Conservation (phyloP, 148 eudicot genomes). For the Oxyria digyna region DNA sequence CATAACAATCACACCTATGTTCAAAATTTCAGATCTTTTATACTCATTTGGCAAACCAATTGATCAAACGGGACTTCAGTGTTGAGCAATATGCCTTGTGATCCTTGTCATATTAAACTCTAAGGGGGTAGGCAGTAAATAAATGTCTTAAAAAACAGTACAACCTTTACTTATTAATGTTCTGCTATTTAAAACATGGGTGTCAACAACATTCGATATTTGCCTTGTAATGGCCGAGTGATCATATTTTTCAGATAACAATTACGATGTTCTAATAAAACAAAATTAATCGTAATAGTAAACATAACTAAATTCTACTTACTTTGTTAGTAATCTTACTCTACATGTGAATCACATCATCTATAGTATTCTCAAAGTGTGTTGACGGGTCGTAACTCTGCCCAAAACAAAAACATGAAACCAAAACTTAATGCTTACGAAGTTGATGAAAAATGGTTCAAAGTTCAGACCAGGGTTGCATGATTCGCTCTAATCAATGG, state of each 20-base stretch:
- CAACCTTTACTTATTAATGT: too few species aligned
- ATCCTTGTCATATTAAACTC: background rate
- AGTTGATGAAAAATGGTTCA: too few species aligned
- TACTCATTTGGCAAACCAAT: background rate
- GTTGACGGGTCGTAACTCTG: constrained; percentile 73
- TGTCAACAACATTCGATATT: too few species aligned
- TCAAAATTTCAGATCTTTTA: background rate
- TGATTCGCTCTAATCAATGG: too few species aligned
- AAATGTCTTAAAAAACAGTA: background rate
- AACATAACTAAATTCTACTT: background rate
- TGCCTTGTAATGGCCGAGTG: too few species aligned
- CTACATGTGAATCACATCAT: constrained; percentile 57
- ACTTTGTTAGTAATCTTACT: constrained; percentile 72
- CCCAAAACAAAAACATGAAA: constrained; percentile 8
- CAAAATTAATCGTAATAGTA: background rate
- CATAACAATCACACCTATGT: background rate
- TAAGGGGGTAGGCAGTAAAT: background rate
- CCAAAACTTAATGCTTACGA: too few species aligned
- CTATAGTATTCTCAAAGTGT: constrained; percentile 67
- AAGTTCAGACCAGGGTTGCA: too few species aligned
- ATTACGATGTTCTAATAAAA: background rate
- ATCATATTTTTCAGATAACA: too few species aligned
- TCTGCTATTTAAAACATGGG: too few species aligned
- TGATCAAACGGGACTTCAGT: background rate
- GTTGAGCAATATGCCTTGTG: background rate